Base-by-base conservation (phyloP, 768 basidiomycete genomes). In the Tulasnella sp. region DNA sequence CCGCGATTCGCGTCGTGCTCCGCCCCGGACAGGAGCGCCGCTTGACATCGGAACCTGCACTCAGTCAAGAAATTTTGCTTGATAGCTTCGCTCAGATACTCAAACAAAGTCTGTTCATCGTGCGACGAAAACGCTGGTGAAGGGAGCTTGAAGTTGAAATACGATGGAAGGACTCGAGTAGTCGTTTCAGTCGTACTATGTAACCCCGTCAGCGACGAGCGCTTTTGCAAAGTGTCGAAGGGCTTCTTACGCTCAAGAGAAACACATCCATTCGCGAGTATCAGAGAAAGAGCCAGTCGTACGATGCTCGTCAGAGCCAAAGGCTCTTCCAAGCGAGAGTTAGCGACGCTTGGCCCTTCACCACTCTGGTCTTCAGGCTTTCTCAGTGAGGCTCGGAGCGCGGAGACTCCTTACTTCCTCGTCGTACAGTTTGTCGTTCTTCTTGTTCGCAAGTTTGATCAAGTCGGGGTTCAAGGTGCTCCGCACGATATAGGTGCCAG, bases 401-500 rank as follows among this genome's bases (percentile, higher is more conserved):
- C 87, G 87, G 17, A 85, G 85, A 29, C 87, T 86, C 0, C 86
- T 83, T 45, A 89, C 86, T 71, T 88, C 85, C 71, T 87, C 86
- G 78, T 89, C 84, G 5, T 80, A 79, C 25, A 84, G 83, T 6
- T 81, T 82, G 38, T 83, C 82, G 71, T 88, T 87, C 0, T 88
- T 86, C 19, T 86, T 80, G 2, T 88, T 85, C 0, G 93, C 89
- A 38, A 86, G 83, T 75, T 88, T 87, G 71, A 96, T 88, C 72
- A 97, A 83, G 15, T 81, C 78, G 0, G 88, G 82, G 74, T 93
- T 84, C 19, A 97, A 86, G 0, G 82, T 84, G 1, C 94, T 96
- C 67, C 95, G 91, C 22, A 97, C 85, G 64, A 96, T 92, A 81
- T 92, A 99, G 7, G 89, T 89, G 80, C 93, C 94, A 0, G 92